Base-by-base conservation (phyloP, 2,329 filamentous ascomycete species). In the Huntiella omanensis region DNA sequence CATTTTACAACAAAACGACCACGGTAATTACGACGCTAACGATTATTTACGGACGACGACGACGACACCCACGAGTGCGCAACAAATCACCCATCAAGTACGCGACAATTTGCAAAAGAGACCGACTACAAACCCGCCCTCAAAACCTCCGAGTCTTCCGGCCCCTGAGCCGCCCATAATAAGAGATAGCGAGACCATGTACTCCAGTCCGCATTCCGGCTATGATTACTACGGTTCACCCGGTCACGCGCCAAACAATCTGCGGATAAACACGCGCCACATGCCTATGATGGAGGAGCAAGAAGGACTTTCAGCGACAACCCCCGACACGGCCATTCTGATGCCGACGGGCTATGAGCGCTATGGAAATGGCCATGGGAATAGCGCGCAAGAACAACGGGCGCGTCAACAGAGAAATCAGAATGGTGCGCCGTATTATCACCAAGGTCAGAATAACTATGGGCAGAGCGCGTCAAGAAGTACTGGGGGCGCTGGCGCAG, bases 261-360 rank as follows among this genome's bases (percentile, higher is more conserved):
- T 49, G 12, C 48, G 48, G 36, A 49, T 49, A 34, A 47, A 46
- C 40, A 49, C 48, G 33, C 48, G 47, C 33, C 28, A 41, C 36
- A 28, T 47, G 4, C 44, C 43, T 13, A 40, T 49, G 17, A 28
- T 28, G 22, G 22, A 28, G 7, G 44, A 49, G 11, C 40, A 49
- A 40, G 36, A 46, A 15, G 37, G 28, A 13, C 40, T 41, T 38
- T 46, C 45, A 32, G 42, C 48, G 16, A 45, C 44, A 10, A 49
- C 48, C 12, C 48, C 48, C 32, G 48, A 49, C 36, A 49, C 48
- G 16, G 48, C 48, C 16, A 49, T 49, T n/a, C 44, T 49, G 4
- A 49, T 49, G 48, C 45, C 48, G 12, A 12, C 48, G n/a, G 42
- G 38, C 13, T 49, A 49, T 45, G 48, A 49, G 11, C 48, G 39